These are phyloP conservation scores for Pythium coloratum DNA, from an alignment of 352 stramenopile genomes.

Conservation along the genomic window DNA sequence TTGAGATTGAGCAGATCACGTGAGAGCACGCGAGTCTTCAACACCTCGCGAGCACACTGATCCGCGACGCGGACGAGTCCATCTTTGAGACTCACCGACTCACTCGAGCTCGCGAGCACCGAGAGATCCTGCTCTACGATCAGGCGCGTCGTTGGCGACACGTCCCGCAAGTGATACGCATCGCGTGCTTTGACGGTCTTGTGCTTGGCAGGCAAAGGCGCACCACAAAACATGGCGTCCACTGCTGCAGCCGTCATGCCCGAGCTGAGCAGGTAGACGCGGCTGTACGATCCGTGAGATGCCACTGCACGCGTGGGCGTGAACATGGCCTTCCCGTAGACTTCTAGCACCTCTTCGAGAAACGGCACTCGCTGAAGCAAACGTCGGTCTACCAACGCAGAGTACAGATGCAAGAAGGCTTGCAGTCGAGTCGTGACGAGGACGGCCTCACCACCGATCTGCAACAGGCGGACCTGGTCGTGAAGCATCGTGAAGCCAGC, in stretches of 20 bases:
- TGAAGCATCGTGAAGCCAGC: conserved; percentile 1
- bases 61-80: conserved; percentile 24
- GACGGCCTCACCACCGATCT: not conserved
- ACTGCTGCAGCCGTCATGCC: conserved; percentile 30
- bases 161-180: conserved; percentile 24
- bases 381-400: conserved; percentile 1
- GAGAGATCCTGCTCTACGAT: conserved; percentile 30
- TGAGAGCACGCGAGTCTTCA: conserved; percentile 34
- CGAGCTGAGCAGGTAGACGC: conserved; percentile 32
- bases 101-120: conserved; percentile 12
- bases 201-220: not conserved
- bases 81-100: conserved; percentile 20
- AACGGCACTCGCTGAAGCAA: conserved; percentile 14
- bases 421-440: not conserved
- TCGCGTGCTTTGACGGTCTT: conserved; percentile 28
- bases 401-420: conserved; percentile 4
- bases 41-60: conserved; percentile 28
- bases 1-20: conserved; percentile 35
- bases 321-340: conserved; percentile 34
- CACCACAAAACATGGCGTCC: conserved; percentile 27
- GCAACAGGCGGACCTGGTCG: not conserved
- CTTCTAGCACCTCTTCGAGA: conserved; percentile 30
- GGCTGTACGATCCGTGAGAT: conserved; percentile 28
- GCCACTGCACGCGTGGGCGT: conserved; percentile 32
- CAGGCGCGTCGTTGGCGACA: conserved; percentile 30